phyloP scores from a whole-genome alignment of 2,329 filamentous ascomycete genomes.

The Cordyceps javanica region DNA sequence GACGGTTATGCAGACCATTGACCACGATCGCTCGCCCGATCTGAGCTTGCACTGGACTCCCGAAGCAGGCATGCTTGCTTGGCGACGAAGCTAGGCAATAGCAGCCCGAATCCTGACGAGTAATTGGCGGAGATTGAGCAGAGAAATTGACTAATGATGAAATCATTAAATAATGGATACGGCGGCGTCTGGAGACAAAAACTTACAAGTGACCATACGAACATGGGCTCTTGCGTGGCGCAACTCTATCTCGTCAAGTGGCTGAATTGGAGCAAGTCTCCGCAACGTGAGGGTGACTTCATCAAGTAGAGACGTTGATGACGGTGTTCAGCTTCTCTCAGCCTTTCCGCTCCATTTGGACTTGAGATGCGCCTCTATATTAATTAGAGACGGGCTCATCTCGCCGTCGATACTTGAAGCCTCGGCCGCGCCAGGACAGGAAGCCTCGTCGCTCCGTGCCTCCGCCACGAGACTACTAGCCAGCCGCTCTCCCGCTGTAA shows the following conservation, averaged over 20 bases:
- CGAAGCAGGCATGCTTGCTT: background rate
- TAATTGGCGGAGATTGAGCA: background rate
- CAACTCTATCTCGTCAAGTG: slow-evolving; percentile 1
- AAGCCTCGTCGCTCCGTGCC: background rate
- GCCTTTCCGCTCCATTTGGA: background rate
- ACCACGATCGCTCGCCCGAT: background rate
- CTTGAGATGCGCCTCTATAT: background rate
- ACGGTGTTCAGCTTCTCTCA: background rate
- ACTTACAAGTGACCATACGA: background rate
- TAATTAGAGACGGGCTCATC: background rate
- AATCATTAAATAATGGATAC: background rate
- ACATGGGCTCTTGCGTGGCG: slow-evolving; percentile 1
- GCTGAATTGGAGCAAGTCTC: background rate
- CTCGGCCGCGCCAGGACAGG: background rate
- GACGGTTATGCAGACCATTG: background rate
- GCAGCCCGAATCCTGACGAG: background rate
- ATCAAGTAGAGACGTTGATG: background rate
- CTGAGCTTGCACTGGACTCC: background rate
- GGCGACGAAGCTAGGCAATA: background rate
- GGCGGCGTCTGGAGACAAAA: background rate
- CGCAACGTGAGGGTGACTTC: background rate
- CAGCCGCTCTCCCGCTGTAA: background rate
- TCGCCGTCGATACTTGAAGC: background rate
- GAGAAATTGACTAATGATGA: background rate
- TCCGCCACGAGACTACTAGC: no score